Conservation (phyloP, 345 rosid genomes). For the Bruguiera parviflora region DNA sequence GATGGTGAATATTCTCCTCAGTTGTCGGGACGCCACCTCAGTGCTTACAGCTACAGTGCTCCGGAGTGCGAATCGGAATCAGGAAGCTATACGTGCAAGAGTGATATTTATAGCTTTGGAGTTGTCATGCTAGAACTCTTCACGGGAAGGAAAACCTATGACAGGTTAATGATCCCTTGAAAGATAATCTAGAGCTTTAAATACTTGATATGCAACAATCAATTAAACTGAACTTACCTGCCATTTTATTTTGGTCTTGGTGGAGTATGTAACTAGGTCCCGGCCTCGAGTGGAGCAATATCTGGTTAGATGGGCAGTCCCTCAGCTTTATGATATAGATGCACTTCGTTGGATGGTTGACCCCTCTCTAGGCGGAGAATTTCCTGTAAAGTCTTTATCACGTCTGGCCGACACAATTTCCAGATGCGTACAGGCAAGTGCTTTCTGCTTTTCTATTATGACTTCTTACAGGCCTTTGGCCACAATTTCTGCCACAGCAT, state of each 20-base stretch:
- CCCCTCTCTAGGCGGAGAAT: conserved; percentile 58
- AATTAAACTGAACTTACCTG: neutral
- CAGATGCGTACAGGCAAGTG: conserved; percentile 71
- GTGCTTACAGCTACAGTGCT: conserved; percentile 52
- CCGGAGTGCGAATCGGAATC: conserved; percentile 76
- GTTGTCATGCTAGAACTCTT: conserved; percentile 95
- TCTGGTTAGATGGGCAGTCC: conserved; percentile 85
- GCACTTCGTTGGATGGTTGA: conserved; percentile 86
- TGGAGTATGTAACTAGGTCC: conserved; percentile 41
- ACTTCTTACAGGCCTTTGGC: neutral
- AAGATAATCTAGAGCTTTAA: neutral
- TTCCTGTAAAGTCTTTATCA: conserved; percentile 75
- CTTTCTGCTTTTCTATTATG: neutral
- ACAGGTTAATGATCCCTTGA: conserved; percentile 50
- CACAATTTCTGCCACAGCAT: neutral
- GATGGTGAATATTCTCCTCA: conserved; percentile 20
- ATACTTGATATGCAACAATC: neutral
- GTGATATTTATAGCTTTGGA: conserved; percentile 92
- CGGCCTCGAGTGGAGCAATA: conserved; percentile 73
- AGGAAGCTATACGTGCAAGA: conserved; percentile 76
- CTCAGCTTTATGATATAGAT: conserved; percentile 85
- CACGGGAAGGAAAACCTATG: conserved; percentile 70
- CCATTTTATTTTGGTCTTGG: neutral
- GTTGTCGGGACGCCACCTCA: conserved; percentile 43
- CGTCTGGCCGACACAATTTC: conserved; percentile 92